These are phyloP conservation scores for Syncephalastrum sp. DNA, from an alignment of 371 early-diverging fungal genomes.

Conservation along the genomic window DNA sequence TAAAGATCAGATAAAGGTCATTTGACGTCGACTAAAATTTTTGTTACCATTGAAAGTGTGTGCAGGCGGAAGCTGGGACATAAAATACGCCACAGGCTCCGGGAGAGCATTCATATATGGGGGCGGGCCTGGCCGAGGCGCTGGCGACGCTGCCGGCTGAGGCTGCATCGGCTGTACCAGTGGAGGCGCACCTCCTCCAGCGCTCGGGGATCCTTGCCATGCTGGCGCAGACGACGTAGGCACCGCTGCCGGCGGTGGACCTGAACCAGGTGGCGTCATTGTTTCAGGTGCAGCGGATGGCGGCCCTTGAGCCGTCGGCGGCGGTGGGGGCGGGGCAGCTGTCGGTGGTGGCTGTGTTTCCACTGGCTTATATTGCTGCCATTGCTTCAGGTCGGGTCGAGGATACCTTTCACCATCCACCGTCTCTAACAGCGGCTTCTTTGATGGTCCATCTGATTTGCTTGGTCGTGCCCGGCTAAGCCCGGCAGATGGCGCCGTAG, in stretches of 20 bases:
- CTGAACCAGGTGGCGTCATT: constrained; percentile 1
- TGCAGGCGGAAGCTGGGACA: constrained; percentile 54
- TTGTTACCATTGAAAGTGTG: constrained; percentile 46
- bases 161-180: constrained; percentile 7
- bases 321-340: background rate
- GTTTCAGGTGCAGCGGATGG: background rate
- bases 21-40: background rate
- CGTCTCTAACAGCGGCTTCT: constrained; percentile 62
- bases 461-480: no score
- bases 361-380: constrained; percentile 66
- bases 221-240: constrained; percentile 7
- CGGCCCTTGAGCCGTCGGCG: background rate
- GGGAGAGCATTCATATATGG: constrained; percentile 31
- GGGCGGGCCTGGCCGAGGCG: constrained; percentile 9
- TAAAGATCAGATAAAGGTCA: background rate
- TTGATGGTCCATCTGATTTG: constrained; percentile 3
- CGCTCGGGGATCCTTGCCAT: constrained; percentile 6
- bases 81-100: constrained; percentile 59
- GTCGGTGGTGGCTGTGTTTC: constrained; percentile 24
- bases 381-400: constrained; percentile 78
- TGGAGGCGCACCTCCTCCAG: constrained; percentile 10
- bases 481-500: no score
- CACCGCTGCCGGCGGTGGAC: constrained; percentile 7
- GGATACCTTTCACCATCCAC: constrained; percentile 73
- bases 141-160: constrained; percentile 16